Percentiles rank a stretch among this genome's conserved stretches.
Conservation (phyloP, 176 grass and related monocot genomes). For the Otatea glauca region DNA sequence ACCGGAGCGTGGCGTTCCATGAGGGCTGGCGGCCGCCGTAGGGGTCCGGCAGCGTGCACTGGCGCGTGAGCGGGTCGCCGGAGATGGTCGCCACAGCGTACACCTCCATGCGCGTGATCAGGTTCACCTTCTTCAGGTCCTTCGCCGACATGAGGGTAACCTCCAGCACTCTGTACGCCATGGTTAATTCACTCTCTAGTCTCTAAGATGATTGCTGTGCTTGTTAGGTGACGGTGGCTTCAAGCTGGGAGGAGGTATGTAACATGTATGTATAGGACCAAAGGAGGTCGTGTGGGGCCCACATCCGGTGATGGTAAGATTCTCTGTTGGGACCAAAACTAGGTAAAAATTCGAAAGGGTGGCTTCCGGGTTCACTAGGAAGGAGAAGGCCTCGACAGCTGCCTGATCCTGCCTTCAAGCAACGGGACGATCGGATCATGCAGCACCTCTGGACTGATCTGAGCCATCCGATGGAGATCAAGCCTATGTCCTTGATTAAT, state of each 20-base stretch:
- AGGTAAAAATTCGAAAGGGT: background rate
- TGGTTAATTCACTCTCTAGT: background rate
- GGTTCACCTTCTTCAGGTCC: conserved; percentile 73
- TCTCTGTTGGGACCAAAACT: background rate
- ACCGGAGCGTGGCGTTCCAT: conserved; percentile 70
- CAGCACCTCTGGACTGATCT: background rate
- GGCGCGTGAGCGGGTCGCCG: conserved; percentile 44
- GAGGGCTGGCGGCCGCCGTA: conserved; percentile 61
- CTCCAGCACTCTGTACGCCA: conserved; percentile 71
- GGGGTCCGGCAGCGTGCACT: conserved; percentile 62
- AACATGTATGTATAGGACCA: conserved; percentile 44
- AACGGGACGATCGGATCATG: background rate
- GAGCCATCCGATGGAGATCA: background rate
- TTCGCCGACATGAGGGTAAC: conserved; percentile 64
- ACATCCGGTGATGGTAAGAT: background rate
- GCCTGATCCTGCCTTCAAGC: background rate
- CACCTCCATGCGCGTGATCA: conserved; percentile 68
- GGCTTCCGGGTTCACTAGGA: background rate
- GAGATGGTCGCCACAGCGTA: conserved; percentile 70
- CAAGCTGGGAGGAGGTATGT: background rate
- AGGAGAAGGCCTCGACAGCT: background rate
- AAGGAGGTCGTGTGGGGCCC: conserved; percentile 20
- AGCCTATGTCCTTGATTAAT: background rate
- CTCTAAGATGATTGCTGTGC: background rate
- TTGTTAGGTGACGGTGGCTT: background rate